Percentiles rank a stretch among this genome's conserved stretches.
Evolutionary conservation across 257 asterid species (phyloP).

Genomic region (Craterostigma plantagineum): DNA sequence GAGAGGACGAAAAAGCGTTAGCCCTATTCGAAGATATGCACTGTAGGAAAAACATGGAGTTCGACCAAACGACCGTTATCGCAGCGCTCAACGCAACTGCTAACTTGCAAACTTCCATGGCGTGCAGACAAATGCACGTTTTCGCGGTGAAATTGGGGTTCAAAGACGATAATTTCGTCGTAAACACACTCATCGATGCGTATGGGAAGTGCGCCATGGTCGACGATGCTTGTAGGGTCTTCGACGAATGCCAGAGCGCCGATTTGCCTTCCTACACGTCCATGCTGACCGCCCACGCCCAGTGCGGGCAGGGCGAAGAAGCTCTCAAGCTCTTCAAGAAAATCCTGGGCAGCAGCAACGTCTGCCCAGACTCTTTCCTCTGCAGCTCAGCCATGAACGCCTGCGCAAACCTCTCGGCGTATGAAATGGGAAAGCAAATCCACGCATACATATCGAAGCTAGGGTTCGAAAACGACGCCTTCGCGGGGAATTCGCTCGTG

Average conservation of each 20-base stretch:
- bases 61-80: constrained; percentile 40
- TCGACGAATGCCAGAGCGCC: constrained; percentile 35
- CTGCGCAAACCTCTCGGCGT: constrained; percentile 62
- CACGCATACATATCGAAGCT: constrained; percentile 49
- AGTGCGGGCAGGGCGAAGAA: constrained; percentile 57
- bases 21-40: constrained; percentile 31
- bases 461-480: constrained; percentile 42
- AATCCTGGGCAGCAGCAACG: constrained; percentile 24
- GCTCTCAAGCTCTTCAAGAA: constrained; percentile 44
- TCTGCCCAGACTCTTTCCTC: constrained; percentile 54
- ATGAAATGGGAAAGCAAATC: constrained; percentile 72
- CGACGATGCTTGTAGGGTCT: constrained; percentile 36
- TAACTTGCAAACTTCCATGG: constrained; percentile 14
- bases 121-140: constrained; percentile 43
- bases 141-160: constrained; percentile 44
- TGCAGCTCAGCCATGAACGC: constrained; percentile 65
- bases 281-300: constrained; percentile 46
- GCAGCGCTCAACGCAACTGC: constrained; percentile 50
- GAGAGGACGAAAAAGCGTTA: constrained; percentile 30
- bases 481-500: constrained; percentile 69
- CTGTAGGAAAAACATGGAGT: constrained; percentile 19
- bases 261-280: constrained; percentile 67
- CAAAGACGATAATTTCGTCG: constrained; percentile 31
- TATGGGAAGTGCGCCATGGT: constrained; percentile 40
- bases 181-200: constrained; percentile 44